Conservation (phyloP, 2,329 filamentous ascomycete species). For the Sphaerostilbella broomeana region DNA sequence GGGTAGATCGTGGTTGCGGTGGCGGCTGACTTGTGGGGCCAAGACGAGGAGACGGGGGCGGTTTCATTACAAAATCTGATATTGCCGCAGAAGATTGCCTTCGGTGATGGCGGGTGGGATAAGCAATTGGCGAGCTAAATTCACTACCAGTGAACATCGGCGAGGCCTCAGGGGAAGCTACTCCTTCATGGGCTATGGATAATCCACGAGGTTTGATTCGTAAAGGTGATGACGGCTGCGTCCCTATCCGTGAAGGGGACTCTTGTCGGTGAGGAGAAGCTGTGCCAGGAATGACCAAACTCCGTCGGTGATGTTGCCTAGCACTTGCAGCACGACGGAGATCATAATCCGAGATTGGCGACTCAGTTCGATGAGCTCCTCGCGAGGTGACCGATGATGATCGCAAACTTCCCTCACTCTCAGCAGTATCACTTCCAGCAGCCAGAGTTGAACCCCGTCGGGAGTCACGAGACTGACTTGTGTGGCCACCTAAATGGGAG, state of each 20-base stretch:
- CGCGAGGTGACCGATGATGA: slow-evolving; percentile 71
- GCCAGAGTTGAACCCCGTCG: slow-evolving; percentile 68
- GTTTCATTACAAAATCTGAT: slow-evolving; percentile 58
- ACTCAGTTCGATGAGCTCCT: slow-evolving; percentile 68
- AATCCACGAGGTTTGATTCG: slow-evolving; percentile 74
- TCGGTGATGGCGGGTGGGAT: slow-evolving; percentile 62
- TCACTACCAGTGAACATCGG: slow-evolving; percentile 80
- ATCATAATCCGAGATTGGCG: slow-evolving; percentile 79
- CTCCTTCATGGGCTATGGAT: slow-evolving; percentile 52
- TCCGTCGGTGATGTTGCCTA: slow-evolving; percentile 77
- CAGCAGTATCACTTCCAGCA: slow-evolving; percentile 75
- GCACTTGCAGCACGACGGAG: slow-evolving; percentile 71
- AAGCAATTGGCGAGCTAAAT: slow-evolving; percentile 65
- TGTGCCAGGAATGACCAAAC: slow-evolving; percentile 72
- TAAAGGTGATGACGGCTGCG: slow-evolving; percentile 78
- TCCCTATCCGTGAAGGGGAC: slow-evolving; percentile 67
- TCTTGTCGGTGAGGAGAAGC: slow-evolving; percentile 79
- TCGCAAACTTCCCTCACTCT: slow-evolving; percentile 81
- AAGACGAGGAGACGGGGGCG: slow-evolving; percentile 76
- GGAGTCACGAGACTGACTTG: slow-evolving; percentile 54
- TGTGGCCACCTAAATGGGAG: slow-evolving; percentile 61
- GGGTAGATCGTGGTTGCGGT: slow-evolving; percentile 78
- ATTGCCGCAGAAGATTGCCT: slow-evolving; percentile 87
- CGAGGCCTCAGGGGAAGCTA: slow-evolving; percentile 82
- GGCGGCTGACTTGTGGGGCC: slow-evolving; percentile 63